Conservation (phyloP, 805 yeast genomes). For the Yamadazyma philogaea region DNA sequence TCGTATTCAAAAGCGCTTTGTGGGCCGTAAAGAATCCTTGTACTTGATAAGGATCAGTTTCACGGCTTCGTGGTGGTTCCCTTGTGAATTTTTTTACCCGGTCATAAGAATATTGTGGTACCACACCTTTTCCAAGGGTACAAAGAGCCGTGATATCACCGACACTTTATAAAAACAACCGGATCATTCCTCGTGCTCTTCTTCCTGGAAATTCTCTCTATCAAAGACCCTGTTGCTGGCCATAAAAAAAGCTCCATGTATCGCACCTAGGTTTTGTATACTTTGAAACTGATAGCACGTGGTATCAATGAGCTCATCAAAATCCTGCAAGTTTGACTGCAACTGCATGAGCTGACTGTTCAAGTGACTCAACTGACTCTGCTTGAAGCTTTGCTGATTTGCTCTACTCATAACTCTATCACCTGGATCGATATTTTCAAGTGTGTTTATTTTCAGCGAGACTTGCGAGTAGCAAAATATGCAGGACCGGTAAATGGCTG, state of each 20-base stretch:
- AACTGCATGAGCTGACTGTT: conserved; percentile 35
- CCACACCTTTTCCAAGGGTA: too few relatives aligned
- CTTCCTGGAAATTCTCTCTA: conserved; percentile 26
- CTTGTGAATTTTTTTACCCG: too few relatives aligned
- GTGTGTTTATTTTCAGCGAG: not conserved
- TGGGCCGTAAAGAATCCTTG: too few relatives aligned
- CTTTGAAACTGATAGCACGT: conserved; percentile 52
- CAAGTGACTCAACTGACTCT: conserved; percentile 40
- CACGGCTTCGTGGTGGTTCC: too few relatives aligned
- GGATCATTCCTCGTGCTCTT: conserved; percentile 1
- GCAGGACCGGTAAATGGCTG: not conserved
- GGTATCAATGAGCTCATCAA: conserved; percentile 48
- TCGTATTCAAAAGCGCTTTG: too few relatives aligned
- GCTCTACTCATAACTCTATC: not conserved
- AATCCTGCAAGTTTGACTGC: conserved; percentile 53
- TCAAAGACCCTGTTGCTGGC: conserved; percentile 43
- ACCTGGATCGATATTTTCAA: not conserved
- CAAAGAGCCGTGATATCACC: not conserved
- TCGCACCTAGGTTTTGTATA: conserved; percentile 51
- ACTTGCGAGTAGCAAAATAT: not conserved
- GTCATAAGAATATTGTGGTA: too few relatives aligned
- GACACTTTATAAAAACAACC: not conserved
- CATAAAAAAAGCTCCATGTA: conserved; percentile 53
- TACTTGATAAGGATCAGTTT: too few relatives aligned
- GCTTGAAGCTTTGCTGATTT: conserved; percentile 7